A percentile compares a stretch with the other conserved stretches of the same genome.
These are phyloP conservation scores for Diplosphaera chodatii DNA, from an alignment of 139 green algal genomes.

Conservation along the genomic window DNA sequence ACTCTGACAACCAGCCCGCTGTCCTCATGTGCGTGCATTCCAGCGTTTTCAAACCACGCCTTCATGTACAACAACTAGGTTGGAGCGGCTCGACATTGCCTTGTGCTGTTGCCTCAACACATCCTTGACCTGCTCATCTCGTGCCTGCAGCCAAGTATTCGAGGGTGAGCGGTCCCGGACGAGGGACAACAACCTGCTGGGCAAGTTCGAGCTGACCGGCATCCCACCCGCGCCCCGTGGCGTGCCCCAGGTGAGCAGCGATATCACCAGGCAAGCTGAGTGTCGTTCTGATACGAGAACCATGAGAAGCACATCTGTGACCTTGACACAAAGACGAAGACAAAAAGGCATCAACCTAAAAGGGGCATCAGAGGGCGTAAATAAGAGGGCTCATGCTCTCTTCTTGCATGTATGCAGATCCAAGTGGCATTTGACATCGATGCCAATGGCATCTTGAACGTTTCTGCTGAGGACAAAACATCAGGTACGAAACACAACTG, in stretches of 20 bases:
- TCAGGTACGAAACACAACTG: slow-evolving; percentile 23
- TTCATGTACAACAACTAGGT: too few relatives aligned
- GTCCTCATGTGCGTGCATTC: slow-evolving; percentile 68
- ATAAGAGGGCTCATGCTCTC: too few relatives aligned
- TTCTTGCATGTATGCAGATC: slow-evolving; percentile 62
- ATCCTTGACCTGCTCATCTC: neutral
- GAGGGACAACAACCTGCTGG: slow-evolving; percentile 91
- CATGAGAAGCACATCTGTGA: too few relatives aligned
- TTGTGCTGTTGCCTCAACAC: too few relatives aligned
- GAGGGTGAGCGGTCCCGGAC: slow-evolving; percentile 86
- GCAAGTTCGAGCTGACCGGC: slow-evolving; percentile 92
- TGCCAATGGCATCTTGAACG: slow-evolving; percentile 93
- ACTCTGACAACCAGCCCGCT: slow-evolving; percentile 97
- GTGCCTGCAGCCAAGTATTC: slow-evolving; percentile 41
- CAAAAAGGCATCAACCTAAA: too few relatives aligned
- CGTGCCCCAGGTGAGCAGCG: slow-evolving; percentile 70
- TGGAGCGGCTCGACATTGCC: too few relatives aligned
- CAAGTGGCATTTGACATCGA: slow-evolving; percentile 88
- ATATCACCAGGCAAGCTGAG: too few relatives aligned
- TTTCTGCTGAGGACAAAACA: slow-evolving; percentile 91
- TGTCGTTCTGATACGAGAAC: too few relatives aligned
- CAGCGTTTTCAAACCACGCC: too few relatives aligned
- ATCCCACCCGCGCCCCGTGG: slow-evolving; percentile 90
- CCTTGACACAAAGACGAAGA: too few relatives aligned
- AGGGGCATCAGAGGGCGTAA: too few relatives aligned